These are phyloP conservation scores for Chlamydomonas sp. DNA, from an alignment of 139 green algal genomes.

Conservation along the genomic window DNA sequence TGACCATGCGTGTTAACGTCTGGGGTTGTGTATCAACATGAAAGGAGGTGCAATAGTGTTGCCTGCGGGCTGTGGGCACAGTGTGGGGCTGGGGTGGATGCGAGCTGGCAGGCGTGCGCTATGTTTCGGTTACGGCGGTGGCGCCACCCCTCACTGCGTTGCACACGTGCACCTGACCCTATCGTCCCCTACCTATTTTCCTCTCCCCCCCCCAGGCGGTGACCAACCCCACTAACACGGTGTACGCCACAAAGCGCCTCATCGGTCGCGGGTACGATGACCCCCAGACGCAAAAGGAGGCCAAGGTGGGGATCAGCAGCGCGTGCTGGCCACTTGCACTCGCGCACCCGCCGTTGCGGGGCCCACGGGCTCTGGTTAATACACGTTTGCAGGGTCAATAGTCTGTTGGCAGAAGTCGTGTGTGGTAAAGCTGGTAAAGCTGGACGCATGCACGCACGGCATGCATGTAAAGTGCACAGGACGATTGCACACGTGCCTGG, in stretches of 20 bases:
- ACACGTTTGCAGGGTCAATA: not conserved
- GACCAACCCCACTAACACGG: constrained; percentile 97
- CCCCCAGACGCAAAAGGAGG: constrained; percentile 92
- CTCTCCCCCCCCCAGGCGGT: constrained; percentile 79
- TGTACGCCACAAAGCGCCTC: constrained; percentile 98
- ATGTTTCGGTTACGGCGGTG: too few species aligned
- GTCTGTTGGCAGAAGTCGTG: not conserved
- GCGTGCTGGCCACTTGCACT: too few species aligned
- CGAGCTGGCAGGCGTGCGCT: too few species aligned
- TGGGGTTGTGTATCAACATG: too few species aligned
- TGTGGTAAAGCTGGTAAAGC: too few species aligned
- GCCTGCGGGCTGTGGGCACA: not conserved
- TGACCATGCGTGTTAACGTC: not conserved
- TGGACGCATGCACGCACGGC: too few species aligned
- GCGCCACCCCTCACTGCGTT: too few species aligned
- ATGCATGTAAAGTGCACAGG: too few species aligned
- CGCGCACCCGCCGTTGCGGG: too few species aligned
- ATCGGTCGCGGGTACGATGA: constrained; percentile 96
- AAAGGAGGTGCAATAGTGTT: too few species aligned
- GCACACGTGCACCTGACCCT: not conserved
- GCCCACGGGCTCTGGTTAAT: not conserved
- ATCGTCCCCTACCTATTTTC: not conserved
- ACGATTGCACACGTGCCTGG: too few species aligned
- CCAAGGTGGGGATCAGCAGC: constrained; percentile 66
- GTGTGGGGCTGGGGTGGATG: too few species aligned